A percentile compares a stretch with the other conserved stretches of the same genome.
Conservation (phyloP, 306 rosid species). For the Dryas drummondii region DNA sequence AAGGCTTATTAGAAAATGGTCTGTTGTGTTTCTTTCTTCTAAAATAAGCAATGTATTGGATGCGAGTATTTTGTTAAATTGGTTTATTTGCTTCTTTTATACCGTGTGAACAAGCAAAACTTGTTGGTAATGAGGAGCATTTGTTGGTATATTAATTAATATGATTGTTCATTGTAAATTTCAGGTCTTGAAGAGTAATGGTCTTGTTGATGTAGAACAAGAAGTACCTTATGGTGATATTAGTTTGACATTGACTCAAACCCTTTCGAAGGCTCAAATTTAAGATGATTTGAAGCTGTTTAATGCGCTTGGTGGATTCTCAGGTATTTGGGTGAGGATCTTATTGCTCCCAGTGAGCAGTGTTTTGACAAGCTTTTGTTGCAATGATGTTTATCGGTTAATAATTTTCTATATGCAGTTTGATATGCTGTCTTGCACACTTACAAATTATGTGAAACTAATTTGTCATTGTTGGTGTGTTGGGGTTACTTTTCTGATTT, state of each 20-base stretch:
- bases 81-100: background rate
- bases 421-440: constrained; percentile 3
- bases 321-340: constrained; percentile 43
- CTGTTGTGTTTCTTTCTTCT: background rate
- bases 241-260: constrained; percentile 51
- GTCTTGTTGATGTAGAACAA: constrained; percentile 64
- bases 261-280: constrained; percentile 50
- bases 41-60: background rate
- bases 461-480: background rate
- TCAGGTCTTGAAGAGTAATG: constrained; percentile 72
- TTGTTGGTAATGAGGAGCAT: background rate
- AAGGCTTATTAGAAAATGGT: background rate
- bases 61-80: background rate
- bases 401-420: background rate
- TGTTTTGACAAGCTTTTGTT: background rate
- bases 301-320: background rate
- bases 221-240: constrained; percentile 71
- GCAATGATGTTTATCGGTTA: background rate
- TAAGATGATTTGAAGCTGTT: constrained; percentile 30
- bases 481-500: background rate
- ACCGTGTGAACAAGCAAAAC: background rate
- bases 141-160: background rate
- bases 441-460: background rate
- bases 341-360: background rate
- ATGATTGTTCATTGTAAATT: constrained; percentile 24